Conservation (phyloP, 106 monocot genomes). For the Allium cepa region DNA sequence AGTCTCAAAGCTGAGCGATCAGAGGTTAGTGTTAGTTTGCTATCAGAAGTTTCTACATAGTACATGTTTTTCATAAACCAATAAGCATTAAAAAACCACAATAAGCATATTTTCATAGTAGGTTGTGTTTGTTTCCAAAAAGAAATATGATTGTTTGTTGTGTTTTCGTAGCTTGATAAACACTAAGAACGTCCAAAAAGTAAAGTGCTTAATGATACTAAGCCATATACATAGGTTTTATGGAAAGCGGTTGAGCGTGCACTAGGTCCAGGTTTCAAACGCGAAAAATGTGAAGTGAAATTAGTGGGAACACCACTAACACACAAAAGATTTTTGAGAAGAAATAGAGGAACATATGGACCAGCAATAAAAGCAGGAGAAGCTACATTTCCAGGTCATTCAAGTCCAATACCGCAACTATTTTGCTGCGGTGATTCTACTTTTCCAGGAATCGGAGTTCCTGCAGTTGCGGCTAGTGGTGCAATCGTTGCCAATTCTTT, state of each 20-base stretch:
- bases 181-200: too few relatives aligned
- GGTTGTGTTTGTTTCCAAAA: not conserved
- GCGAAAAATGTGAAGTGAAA: conserved; percentile 76
- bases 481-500: conserved; percentile 92
- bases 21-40: conserved; percentile 34
- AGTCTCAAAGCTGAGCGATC: conserved; percentile 80
- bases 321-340: conserved; percentile 73
- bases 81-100: not conserved
- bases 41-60: too few relatives aligned
- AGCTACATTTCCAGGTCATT: conserved; percentile 77
- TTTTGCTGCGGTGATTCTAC: conserved; percentile 96
- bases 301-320: conserved; percentile 86
- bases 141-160: too few relatives aligned
- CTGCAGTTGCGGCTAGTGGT: conserved; percentile 92
- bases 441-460: conserved; percentile 93
- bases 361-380: conserved; percentile 88
- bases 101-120: not conserved
- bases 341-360: conserved; percentile 89
- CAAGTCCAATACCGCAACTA: conserved; percentile 77
- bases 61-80: too few relatives aligned
- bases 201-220: too few relatives aligned
- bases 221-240: conserved; percentile 45
- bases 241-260: conserved; percentile 87
- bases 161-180: too few relatives aligned
- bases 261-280: conserved; percentile 67